These are phyloP conservation scores for Gynandropsis gynandra DNA, from an alignment of 345 rosid species.

Conservation along the genomic window DNA sequence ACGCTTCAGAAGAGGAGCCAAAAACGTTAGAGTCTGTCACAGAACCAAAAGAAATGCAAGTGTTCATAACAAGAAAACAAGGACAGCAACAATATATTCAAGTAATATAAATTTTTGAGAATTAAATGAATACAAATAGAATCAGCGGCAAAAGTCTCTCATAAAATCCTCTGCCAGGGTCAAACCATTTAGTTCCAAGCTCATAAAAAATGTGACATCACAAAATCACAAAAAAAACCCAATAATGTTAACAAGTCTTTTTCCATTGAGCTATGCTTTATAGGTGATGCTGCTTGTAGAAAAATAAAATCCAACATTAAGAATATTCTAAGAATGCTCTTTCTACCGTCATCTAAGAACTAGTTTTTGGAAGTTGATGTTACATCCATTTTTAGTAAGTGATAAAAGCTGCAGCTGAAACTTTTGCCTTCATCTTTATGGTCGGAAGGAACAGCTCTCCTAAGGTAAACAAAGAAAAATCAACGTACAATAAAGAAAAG, in stretches of 20 bases:
- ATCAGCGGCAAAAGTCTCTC: slow-evolving; percentile 7
- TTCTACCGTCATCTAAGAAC: background rate
- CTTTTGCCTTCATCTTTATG: too few species aligned
- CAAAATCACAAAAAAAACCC: background rate
- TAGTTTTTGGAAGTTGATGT: too few species aligned
- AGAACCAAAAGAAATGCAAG: slow-evolving; percentile 19
- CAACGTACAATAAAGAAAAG: slow-evolving; percentile 2
- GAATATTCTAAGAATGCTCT: slow-evolving; percentile 1
- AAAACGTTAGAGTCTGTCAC: slow-evolving; percentile 64
- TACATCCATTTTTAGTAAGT: too few species aligned
- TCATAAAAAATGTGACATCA: slow-evolving; percentile 9
- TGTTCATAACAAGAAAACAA: slow-evolving; percentile 17
- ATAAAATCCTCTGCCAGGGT: slow-evolving; percentile 7
- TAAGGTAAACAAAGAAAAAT: background rate
- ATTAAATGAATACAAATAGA: slow-evolving; percentile 1
- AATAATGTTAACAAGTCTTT: background rate
- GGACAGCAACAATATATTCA: slow-evolving; percentile 4
- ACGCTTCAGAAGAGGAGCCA: slow-evolving; percentile 93
- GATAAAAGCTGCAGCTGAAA: too few species aligned
- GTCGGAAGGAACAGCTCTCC: slow-evolving; percentile 10
- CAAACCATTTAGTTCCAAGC: background rate
- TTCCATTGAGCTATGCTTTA: slow-evolving; percentile 3
- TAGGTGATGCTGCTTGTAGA: background rate
- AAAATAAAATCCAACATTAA: background rate
- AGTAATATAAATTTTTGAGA: slow-evolving; percentile 11